Base-by-base conservation (phyloP, 1,139 yeast genomes). In the Hyphopichia wangnamkhiaoensis region DNA sequence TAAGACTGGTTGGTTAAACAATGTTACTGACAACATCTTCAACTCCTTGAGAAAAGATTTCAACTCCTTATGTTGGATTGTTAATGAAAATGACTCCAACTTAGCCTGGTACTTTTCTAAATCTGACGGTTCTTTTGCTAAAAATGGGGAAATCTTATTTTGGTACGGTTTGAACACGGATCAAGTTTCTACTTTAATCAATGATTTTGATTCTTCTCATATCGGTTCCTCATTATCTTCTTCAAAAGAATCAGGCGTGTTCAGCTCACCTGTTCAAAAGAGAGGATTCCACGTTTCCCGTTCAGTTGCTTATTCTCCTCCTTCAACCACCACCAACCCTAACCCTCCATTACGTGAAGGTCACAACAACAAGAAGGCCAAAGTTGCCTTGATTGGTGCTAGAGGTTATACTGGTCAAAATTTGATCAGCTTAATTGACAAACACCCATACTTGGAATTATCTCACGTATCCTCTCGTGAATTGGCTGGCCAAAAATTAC, bases 391-490 rank as follows among this genome's bases (percentile, higher is more conserved):
- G 53, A 91, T 93, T 58, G 99, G 99, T 53, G 99, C 98, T 31
- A 84, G 99, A 68, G 99, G 99, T 30, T 89, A 80, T 67, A 91
- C 98, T 23, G 99, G 98, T 25, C 96, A 87, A 67, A 93, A 93
- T 53, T 76, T 93, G 62, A 89, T 93, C 52, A 79, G 84, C 36
- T 74, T 93, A 69, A 86, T 93, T 49, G 89, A 93, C 63, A 70
- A 76, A 41, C 99, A 93, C 65, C 95, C 95, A 37, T 80, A 79
- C 61, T 74, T 93, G 49, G 97, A 91, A 57, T 71, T 93, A 38
- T 79, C 94, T 4, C 95, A 91, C 58, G 98, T 93, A 37, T 91
- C 98, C 1, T 91, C 98, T 24, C 88, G 98, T 66, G 98, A 93
- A 64, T 76, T 93, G 48, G 78, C 79, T 46, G 99, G 98, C 37